A percentile compares a stretch with the other conserved stretches of the same genome.
These are phyloP conservation scores for Globisporangium cylindrosporum DNA, from an alignment of 352 stramenopile genomes.

Conservation along the genomic window DNA sequence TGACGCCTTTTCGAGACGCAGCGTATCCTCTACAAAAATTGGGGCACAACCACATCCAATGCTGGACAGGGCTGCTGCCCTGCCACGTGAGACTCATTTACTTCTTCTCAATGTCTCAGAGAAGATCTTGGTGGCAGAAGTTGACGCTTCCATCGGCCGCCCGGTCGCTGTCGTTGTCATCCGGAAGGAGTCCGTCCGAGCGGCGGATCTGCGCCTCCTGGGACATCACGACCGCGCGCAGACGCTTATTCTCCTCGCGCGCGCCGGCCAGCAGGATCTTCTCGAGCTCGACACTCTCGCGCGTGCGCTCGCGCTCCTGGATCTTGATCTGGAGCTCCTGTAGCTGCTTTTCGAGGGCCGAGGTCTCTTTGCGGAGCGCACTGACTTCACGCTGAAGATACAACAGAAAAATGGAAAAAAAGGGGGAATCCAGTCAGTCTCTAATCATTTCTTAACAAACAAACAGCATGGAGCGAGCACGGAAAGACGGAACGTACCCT, in stretches of 20 bases:
- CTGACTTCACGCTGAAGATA: conserved; percentile 40
- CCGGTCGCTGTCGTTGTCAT: no score
- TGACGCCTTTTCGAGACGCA: background rate
- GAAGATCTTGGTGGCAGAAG: background rate
- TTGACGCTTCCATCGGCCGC: background rate
- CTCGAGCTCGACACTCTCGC: conserved; percentile 25
- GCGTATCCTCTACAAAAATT: background rate
- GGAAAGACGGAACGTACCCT: conserved; percentile 26
- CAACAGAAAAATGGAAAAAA: conserved; percentile 11
- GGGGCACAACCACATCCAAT: background rate
- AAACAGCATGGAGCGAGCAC: background rate
- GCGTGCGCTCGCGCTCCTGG: conserved; percentile 14
- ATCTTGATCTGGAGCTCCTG: conserved; percentile 25
- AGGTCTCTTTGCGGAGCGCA: conserved; percentile 32
- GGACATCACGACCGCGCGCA: conserved; percentile 35
- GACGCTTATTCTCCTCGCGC: conserved; percentile 41
- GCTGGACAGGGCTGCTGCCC: background rate
- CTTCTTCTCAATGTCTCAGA: background rate
- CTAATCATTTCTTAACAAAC: background rate
- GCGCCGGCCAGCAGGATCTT: conserved; percentile 27
- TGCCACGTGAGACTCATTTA: background rate
- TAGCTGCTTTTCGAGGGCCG: conserved; percentile 35
- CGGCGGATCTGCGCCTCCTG: conserved; percentile 44
- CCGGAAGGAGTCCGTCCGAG: conserved; percentile 24
- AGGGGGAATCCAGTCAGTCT: conserved; percentile 9